phyloP scores from a whole-genome alignment of 768 basidiomycete species.

The Leccinum olivaceopallidum region DNA sequence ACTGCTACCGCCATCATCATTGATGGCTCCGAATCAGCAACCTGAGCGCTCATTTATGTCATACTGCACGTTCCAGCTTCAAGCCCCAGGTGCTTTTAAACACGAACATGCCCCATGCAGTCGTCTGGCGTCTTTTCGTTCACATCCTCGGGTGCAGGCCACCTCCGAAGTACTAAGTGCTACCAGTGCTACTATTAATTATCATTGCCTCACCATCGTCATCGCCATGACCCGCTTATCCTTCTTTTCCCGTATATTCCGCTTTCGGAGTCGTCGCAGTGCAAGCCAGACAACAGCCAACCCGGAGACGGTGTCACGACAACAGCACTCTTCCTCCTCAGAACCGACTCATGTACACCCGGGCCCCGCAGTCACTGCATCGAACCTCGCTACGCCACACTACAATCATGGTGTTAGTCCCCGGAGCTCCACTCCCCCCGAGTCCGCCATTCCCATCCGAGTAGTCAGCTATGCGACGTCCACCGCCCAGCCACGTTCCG shows the following conservation, averaged over 20 bases:
- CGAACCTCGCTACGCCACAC: background rate
- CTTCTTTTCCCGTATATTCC: conserved; percentile 20
- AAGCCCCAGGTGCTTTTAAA: background rate
- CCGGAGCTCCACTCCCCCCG: background rate
- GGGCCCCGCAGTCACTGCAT: background rate
- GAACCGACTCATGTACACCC: background rate
- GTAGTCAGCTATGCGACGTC: background rate
- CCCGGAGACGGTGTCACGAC: background rate
- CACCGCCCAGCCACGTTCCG: background rate
- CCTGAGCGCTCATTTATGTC: background rate
- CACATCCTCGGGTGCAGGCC: conserved; percentile 17
- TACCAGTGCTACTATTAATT: background rate
- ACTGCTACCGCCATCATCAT: background rate
- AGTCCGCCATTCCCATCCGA: background rate
- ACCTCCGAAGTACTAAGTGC: background rate
- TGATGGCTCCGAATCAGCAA: background rate
- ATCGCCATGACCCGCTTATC: conserved; percentile 20
- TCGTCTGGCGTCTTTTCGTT: background rate
- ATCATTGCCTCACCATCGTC: background rate
- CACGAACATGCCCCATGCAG: background rate
- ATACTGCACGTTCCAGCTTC: background rate
- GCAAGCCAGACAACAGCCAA: background rate
- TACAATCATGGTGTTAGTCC: background rate
- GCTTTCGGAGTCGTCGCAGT: conserved; percentile 13
- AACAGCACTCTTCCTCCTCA: background rate